Conservation (phyloP, 441 rosid species). For the Manihot esculenta region DNA sequence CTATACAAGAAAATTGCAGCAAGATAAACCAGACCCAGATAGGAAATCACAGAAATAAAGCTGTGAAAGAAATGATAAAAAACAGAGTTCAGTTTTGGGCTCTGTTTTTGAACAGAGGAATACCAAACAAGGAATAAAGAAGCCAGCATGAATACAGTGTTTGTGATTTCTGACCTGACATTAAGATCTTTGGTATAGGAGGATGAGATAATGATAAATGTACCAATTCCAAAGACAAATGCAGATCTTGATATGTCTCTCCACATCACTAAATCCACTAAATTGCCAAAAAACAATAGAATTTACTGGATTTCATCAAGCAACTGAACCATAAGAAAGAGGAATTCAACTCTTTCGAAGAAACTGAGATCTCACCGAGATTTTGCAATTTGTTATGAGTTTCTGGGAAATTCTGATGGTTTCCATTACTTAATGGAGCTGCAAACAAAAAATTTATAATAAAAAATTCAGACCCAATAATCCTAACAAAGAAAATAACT, state of each 20-base stretch:
- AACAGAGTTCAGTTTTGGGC: constrained; percentile 5
- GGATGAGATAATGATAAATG: constrained; percentile 67
- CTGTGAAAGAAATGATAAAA: constrained; percentile 36
- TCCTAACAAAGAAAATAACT: neutral
- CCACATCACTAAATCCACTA: constrained; percentile 94
- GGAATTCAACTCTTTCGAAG: neutral
- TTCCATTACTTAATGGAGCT: constrained; percentile 32
- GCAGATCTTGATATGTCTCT: constrained; percentile 75
- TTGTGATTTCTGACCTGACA: constrained; percentile 47
- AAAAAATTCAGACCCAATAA: neutral
- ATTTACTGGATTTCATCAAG: neutral
- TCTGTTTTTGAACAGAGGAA: constrained; percentile 12
- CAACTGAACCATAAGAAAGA: neutral
- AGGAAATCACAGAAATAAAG: constrained; percentile 71
- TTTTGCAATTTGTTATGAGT: constrained; percentile 64
- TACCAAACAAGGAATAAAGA: neutral
- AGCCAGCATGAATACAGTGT: constrained; percentile 2
- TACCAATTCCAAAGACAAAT: constrained; percentile 71
- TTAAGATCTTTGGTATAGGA: constrained; percentile 71
- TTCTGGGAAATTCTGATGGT: constrained; percentile 36
- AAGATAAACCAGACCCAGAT: constrained; percentile 70
- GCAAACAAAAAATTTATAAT: constrained; percentile 15
- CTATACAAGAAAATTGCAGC: constrained; percentile 67
- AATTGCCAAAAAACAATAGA: neutral
- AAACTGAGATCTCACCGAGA: constrained; percentile 45